A percentile compares a stretch with the other conserved stretches of the same genome.
phyloP scores from a whole-genome alignment of 805 yeast genomes.

The Clavispora fructus region DNA sequence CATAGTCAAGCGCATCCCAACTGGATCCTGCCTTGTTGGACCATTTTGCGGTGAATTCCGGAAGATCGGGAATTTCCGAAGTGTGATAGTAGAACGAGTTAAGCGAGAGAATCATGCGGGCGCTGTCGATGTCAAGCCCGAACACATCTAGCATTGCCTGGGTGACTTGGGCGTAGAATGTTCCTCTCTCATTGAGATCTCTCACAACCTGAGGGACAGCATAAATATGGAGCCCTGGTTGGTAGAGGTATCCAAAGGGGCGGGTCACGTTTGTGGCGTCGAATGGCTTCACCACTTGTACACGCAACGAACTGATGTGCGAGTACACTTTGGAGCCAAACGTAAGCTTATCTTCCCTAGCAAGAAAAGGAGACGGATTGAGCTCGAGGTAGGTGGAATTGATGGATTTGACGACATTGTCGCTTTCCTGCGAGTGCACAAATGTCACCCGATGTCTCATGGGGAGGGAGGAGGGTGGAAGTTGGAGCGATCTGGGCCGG shows the following conservation, averaged over 20 bases:
- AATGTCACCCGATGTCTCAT: slow-evolving; percentile 14
- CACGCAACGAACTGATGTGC: slow-evolving; percentile 8
- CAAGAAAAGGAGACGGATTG: neutral
- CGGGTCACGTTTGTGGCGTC: neutral
- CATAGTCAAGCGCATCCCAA: slow-evolving; percentile 12
- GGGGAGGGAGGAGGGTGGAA: neutral
- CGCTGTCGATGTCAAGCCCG: slow-evolving; percentile 13
- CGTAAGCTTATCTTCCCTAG: slow-evolving; percentile 10
- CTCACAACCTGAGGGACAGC: slow-evolving; percentile 19
- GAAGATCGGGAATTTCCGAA: neutral
- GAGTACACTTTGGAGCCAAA: slow-evolving; percentile 1
- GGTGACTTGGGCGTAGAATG: slow-evolving; percentile 21
- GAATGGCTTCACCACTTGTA: slow-evolving; percentile 6
- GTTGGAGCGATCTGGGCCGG: neutral
- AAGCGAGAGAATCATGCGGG: slow-evolving; percentile 22
- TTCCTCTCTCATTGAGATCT: slow-evolving; percentile 7
- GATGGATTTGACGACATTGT: slow-evolving; percentile 3
- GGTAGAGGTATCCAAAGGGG: slow-evolving; percentile 23
- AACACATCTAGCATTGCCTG: slow-evolving; percentile 12
- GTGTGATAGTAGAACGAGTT: slow-evolving; percentile 27
- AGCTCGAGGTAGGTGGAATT: slow-evolving; percentile 6
- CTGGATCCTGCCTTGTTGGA: neutral
- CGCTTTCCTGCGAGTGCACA: slow-evolving; percentile 4
- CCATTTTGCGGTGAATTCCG: neutral
- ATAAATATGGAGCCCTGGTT: slow-evolving; percentile 26